phyloP scores from a whole-genome alignment of 495 filamentous ascomycete species.

The Lichina pygmaea region DNA sequence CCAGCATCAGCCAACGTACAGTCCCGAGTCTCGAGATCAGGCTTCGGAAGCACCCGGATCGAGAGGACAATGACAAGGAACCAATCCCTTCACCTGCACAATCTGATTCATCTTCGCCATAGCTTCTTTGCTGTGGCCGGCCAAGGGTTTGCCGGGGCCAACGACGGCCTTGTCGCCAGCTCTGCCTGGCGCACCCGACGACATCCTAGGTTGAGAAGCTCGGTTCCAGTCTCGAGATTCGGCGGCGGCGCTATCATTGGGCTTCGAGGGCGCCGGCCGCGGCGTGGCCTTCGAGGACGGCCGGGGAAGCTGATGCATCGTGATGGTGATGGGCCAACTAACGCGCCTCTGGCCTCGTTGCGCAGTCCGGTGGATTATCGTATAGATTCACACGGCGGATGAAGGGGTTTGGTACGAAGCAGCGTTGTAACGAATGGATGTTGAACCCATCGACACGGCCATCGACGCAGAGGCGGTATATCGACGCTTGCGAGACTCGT shows the following conservation, averaged over 20 bases:
- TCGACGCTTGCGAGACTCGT: too few relatives aligned
- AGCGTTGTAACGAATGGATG: too few relatives aligned
- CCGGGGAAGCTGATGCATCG: conserved; percentile 43
- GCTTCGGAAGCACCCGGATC: conserved; percentile 3
- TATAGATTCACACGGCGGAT: too few relatives aligned
- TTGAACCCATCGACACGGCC: too few relatives aligned
- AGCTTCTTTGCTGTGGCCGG: conserved; percentile 23
- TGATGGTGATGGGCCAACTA: neutral
- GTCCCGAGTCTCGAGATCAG: neutral
- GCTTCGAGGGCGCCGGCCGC: conserved; percentile 35
- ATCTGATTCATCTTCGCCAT: conserved; percentile 67
- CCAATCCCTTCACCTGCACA: conserved; percentile 34
- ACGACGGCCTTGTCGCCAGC: conserved; percentile 17
- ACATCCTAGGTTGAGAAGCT: conserved; percentile 11
- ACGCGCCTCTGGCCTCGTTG: too few relatives aligned
- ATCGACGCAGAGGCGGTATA: too few relatives aligned
- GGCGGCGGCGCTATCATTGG: conserved; percentile 41
- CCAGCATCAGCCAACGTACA: conserved; percentile 2
- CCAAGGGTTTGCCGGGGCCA: conserved; percentile 15
- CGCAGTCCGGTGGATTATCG: too few relatives aligned
- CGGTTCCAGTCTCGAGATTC: conserved; percentile 36
- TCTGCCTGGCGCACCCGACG: conserved; percentile 14
- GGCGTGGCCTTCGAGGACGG: conserved; percentile 38
- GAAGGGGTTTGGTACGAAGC: too few relatives aligned
- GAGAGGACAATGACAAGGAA: conserved; percentile 3